These are phyloP conservation scores for Trichoderma simmonsii DNA, from an alignment of 2,329 filamentous ascomycete species.

Conservation along the genomic window DNA sequence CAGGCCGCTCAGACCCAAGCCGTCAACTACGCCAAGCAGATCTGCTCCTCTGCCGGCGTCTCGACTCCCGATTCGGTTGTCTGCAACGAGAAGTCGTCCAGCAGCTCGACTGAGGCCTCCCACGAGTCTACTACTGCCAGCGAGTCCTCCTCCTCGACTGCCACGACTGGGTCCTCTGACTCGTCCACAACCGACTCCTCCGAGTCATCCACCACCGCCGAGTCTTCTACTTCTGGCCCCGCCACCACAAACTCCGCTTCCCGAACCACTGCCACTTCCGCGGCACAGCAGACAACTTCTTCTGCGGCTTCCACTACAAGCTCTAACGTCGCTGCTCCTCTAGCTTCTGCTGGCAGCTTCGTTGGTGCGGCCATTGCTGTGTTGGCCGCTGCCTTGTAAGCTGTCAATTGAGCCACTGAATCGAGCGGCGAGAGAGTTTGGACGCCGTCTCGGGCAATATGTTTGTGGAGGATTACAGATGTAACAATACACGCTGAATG, in stretches of 20 bases:
- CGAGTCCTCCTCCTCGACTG: not conserved
- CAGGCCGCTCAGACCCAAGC: constrained; percentile 32
- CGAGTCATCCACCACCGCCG: not conserved
- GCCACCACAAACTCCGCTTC: constrained; percentile 14
- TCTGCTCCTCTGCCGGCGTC: constrained; percentile 39
- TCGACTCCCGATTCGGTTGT: constrained; percentile 36
- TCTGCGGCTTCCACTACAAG: not conserved
- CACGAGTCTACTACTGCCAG: constrained; percentile 11
- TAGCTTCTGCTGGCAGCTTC: constrained; percentile 21
- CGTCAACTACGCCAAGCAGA: constrained; percentile 36
- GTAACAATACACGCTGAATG: not conserved
- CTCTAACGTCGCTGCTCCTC: constrained; percentile 10
- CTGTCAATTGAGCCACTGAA: not conserved
- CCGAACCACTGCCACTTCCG: constrained; percentile 4
- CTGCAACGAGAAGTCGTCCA: constrained; percentile 29
- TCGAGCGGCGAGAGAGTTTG: not conserved
- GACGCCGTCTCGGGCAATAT: not conserved
- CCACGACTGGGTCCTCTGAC: constrained; percentile 9
- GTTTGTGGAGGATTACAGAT: not conserved
- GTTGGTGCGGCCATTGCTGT: constrained; percentile 30
- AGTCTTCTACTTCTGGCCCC: not conserved
- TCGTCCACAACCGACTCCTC: constrained; percentile 17
- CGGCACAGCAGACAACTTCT: not conserved
- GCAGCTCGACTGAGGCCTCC: constrained; percentile 15
- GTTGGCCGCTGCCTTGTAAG: constrained; percentile 30